Evolutionary conservation across 2,329 filamentous ascomycete species (phyloP).

Genomic region (Dichotomopilus funicola): DNA sequence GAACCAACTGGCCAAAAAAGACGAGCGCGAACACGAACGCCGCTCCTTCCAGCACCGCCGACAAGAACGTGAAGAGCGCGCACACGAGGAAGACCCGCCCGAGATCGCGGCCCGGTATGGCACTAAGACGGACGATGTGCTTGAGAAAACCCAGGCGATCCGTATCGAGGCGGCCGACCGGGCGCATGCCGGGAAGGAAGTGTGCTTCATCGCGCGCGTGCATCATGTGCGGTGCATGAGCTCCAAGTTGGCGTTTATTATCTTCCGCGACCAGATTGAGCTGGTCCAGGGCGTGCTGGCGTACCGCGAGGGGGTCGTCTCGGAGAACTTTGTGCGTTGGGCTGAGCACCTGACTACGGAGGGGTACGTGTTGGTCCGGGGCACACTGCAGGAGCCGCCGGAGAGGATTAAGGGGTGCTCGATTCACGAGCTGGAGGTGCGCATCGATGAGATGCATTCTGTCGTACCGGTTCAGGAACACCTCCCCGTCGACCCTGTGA

Average conservation of each 20-base stretch:
- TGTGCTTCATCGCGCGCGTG: constrained; percentile 64
- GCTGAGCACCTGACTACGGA: constrained; percentile 76
- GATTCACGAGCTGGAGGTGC: constrained; percentile 67
- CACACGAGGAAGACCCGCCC: constrained; percentile 25
- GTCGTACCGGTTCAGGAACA: constrained; percentile 45
- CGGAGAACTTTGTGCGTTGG: constrained; percentile 76
- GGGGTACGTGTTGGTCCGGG: constrained; percentile 69
- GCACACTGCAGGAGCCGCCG: constrained; percentile 64
- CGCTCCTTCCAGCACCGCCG: constrained; percentile 28
- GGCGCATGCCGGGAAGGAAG: constrained; percentile 47
- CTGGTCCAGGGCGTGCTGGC: constrained; percentile 80
- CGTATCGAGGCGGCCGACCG: constrained; percentile 39
- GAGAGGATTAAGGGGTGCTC: constrained; percentile 65
- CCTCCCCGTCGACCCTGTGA: constrained; percentile 46
- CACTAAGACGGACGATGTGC: constrained; percentile 19
- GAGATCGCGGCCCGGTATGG: constrained; percentile 29
- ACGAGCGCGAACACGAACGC: constrained; percentile 29
- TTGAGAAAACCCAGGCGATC: constrained; percentile 21
- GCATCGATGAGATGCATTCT: constrained; percentile 51
- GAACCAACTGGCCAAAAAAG: constrained; percentile 30
- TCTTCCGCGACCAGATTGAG: constrained; percentile 75
- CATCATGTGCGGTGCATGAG: constrained; percentile 71
- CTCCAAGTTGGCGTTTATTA: constrained; percentile 75
- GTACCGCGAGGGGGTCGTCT: constrained; percentile 51
- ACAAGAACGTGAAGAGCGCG: constrained; percentile 30